These are phyloP conservation scores for Monosporozyma unispora DNA, from an alignment of 805 yeast genomes.

Conservation along the genomic window DNA sequence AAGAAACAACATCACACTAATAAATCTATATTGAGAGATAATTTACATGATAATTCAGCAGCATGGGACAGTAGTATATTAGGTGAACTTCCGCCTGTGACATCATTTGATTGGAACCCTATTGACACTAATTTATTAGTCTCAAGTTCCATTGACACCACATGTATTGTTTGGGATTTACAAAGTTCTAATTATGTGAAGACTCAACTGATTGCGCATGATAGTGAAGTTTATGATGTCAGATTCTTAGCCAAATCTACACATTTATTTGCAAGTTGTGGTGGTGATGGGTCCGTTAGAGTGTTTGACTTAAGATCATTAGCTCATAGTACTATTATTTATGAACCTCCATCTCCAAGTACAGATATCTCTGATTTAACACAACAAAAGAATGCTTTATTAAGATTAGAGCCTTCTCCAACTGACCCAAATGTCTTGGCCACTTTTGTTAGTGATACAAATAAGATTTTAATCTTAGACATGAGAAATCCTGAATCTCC, in stretches of 20 bases:
- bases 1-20: constrained; percentile 33
- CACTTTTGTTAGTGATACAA: constrained; percentile 64
- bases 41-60: neutral
- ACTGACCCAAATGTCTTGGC: constrained; percentile 78
- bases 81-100: constrained; percentile 67
- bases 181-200: constrained; percentile 48
- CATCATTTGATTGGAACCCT: constrained; percentile 89
- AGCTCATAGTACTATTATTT: constrained; percentile 91
- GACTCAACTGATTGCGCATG: constrained; percentile 94
- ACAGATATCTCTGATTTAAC: constrained; percentile 3
- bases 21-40: constrained; percentile 17
- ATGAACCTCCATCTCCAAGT: constrained; percentile 50
- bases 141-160: constrained; percentile 87
- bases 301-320: constrained; percentile 82
- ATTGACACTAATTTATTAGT: constrained; percentile 61
- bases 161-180: constrained; percentile 92
- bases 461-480: constrained; percentile 62
- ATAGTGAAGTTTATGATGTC: constrained; percentile 89
- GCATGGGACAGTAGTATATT: constrained; percentile 3
- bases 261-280: constrained; percentile 76
- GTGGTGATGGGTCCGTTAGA: constrained; percentile 90
- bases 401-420: constrained; percentile 70
- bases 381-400: constrained; percentile 44
- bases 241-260: constrained; percentile 67
- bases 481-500: constrained; percentile 85